A percentile compares a stretch with the other conserved stretches of the same genome.
These are phyloP conservation scores for Chromosphaera perkinsii DNA, from an alignment of 208 protist species.

Conservation along the genomic window DNA sequence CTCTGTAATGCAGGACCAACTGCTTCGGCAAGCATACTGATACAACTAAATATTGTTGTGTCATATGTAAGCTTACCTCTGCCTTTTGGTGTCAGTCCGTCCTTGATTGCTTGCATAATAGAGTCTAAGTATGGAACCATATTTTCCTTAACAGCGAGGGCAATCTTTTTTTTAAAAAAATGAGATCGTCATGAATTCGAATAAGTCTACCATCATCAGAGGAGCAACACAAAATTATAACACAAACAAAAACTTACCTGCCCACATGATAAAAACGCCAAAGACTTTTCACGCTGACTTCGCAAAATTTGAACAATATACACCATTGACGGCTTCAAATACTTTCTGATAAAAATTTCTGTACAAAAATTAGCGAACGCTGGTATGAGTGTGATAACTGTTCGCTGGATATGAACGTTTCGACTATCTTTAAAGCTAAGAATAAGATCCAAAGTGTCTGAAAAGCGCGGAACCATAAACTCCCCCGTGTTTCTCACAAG, in stretches of 20 bases:
- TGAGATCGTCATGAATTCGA: too few species aligned
- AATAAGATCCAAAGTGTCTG: constrained; percentile 50
- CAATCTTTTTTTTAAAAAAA: constrained; percentile 15
- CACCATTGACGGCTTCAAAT: constrained; percentile 35
- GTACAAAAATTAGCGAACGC: constrained; percentile 49
- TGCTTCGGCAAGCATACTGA: constrained; percentile 50
- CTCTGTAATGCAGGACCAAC: constrained; percentile 22
- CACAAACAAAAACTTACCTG: too few species aligned
- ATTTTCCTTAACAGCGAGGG: constrained; percentile 32
- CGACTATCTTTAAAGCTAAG: constrained; percentile 46
- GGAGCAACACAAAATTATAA: too few species aligned
- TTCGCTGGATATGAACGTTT: constrained; percentile 48
- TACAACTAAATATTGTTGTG: constrained; percentile 40
- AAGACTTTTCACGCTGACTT: too few species aligned
- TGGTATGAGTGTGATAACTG: constrained; percentile 50
- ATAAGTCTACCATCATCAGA: too few species aligned
- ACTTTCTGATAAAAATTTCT: too few species aligned
- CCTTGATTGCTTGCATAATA: constrained; percentile 36
- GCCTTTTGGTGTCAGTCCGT: constrained; percentile 22
- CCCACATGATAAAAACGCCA: too few species aligned
- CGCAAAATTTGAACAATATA: background rate
- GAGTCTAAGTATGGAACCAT: constrained; percentile 49
- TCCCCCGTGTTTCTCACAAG: constrained; percentile 49
- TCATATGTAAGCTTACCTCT: constrained; percentile 3
- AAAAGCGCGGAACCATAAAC: constrained; percentile 44